These are phyloP conservation scores for Paraconiothyrium brasiliense DNA, from an alignment of 2,329 filamentous ascomycete genomes.

Conservation along the genomic window DNA sequence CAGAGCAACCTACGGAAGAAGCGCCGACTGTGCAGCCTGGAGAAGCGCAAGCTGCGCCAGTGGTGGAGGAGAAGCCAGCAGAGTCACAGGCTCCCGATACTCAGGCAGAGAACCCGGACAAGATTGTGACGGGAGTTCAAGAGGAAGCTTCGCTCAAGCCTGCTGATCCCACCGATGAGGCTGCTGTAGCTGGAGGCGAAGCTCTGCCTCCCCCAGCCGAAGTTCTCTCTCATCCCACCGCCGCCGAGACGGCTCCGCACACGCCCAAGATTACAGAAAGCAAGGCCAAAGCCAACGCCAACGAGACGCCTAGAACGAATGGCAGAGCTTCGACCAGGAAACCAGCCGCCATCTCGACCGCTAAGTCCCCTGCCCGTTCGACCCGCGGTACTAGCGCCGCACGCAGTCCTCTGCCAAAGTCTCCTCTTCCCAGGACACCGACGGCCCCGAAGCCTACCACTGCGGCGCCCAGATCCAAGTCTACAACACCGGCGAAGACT, in stretches of 20 bases:
- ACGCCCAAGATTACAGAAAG: conserved; percentile 26
- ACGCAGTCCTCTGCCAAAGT: conserved; percentile 46
- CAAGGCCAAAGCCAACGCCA: conserved; percentile 28
- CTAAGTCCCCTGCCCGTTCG: conserved; percentile 35
- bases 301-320: conserved; percentile 32
- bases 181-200: conserved; percentile 51
- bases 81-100: conserved; percentile 10
- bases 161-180: conserved; percentile 49
- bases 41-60: conserved; percentile 2
- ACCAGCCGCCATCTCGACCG: conserved; percentile 44
- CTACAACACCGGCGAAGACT: conserved; percentile 22
- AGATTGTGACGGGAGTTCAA: conserved; percentile 53
- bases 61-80: conserved; percentile 5
- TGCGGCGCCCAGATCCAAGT: conserved; percentile 29
- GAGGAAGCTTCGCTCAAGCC: conserved; percentile 54
- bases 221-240: conserved; percentile 21
- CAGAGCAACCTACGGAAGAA: conserved; percentile 11
- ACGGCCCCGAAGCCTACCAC: conserved; percentile 35
- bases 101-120: conserved; percentile 53
- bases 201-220: conserved; percentile 48
- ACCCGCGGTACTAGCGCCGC: conserved; percentile 33
- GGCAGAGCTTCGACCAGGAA: conserved; percentile 41
- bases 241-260: conserved; percentile 19
- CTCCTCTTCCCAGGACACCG: conserved; percentile 41
- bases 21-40: conserved; percentile 8